A percentile compares a stretch with the other conserved stretches of the same genome.
phyloP scores from a whole-genome alignment of 1,139 yeast species.

The Arxiozyma slooffiae region DNA sequence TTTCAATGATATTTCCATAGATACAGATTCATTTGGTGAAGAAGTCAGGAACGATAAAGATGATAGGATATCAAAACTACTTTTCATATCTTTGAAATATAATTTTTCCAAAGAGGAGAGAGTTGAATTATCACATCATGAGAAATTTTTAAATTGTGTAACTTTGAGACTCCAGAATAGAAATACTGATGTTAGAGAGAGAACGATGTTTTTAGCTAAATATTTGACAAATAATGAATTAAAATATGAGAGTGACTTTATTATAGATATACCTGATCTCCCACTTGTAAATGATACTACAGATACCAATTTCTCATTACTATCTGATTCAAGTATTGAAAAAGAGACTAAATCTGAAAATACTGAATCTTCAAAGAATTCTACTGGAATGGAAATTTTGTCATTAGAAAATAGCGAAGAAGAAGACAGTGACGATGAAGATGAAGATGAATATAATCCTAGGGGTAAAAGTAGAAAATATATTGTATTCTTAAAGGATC shows the following conservation, averaged over 20 bases:
- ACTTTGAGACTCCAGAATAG: slow-evolving; percentile 29
- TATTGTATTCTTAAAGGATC: slow-evolving; percentile 32
- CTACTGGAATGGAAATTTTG: slow-evolving; percentile 4
- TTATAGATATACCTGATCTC: slow-evolving; percentile 18
- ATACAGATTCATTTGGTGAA: not conserved
- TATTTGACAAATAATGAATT: slow-evolving; percentile 27
- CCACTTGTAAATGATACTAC: slow-evolving; percentile 3
- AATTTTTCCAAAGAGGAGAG: slow-evolving; percentile 10
- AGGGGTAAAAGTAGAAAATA: slow-evolving; percentile 4
- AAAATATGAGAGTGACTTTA: slow-evolving; percentile 27
- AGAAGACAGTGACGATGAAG: slow-evolving; percentile 21
- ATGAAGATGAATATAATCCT: slow-evolving; percentile 18
- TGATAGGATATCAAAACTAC: slow-evolving; percentile 15
- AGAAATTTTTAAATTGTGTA: slow-evolving; percentile 28
- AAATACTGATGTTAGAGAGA: slow-evolving; percentile 24
- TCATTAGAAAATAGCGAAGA: slow-evolving; percentile 13
- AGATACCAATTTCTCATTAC: slow-evolving; percentile 19
- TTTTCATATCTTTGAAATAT: slow-evolving; percentile 19
- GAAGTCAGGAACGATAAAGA: slow-evolving; percentile 13
- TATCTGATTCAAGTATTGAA: slow-evolving; percentile 5
- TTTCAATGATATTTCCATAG: not conserved
- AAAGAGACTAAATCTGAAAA: not conserved
- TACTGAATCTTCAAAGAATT: not conserved
- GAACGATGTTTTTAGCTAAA: slow-evolving; percentile 35
- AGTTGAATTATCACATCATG: slow-evolving; percentile 17